These are phyloP conservation scores for Arabidopsis suecica DNA, from an alignment of 345 rosid genomes.

Conservation along the genomic window DNA sequence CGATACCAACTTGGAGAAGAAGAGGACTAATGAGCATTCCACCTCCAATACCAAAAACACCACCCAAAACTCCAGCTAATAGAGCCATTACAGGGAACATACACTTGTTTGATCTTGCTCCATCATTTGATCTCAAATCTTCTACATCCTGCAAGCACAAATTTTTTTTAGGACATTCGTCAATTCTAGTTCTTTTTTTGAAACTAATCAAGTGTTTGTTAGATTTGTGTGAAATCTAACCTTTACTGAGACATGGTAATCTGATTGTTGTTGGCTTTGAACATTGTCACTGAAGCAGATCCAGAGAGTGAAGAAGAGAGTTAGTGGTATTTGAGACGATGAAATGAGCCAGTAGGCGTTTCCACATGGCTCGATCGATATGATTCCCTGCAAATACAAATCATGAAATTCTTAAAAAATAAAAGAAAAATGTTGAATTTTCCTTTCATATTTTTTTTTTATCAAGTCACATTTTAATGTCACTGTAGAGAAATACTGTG, in stretches of 20 bases:
- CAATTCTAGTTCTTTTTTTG: background rate
- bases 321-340: constrained; percentile 75
- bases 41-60: constrained; percentile 92
- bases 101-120: constrained; percentile 46
- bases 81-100: constrained; percentile 76
- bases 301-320: constrained; percentile 72
- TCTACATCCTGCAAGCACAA: constrained; percentile 46
- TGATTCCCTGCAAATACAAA: constrained; percentile 59
- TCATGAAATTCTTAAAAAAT: background rate
- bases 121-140: constrained; percentile 38
- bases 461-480: too few relatives aligned
- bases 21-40: constrained; percentile 93
- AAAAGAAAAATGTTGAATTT: background rate
- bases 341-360: constrained; percentile 69
- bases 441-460: background rate
- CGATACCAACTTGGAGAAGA: constrained; percentile 78
- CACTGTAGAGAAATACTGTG: background rate
- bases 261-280: constrained; percentile 35
- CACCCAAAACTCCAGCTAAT: constrained; percentile 79
- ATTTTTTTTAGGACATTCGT: background rate
- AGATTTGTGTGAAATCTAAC: constrained; percentile 3
- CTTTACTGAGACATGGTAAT: constrained; percentile 47
- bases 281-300: constrained; percentile 52
- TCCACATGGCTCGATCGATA: constrained; percentile 69
- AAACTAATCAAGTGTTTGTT: background rate